Conservation (phyloP, 2,329 filamentous ascomycete genomes). For the Arthrobotrys entomopaga region DNA sequence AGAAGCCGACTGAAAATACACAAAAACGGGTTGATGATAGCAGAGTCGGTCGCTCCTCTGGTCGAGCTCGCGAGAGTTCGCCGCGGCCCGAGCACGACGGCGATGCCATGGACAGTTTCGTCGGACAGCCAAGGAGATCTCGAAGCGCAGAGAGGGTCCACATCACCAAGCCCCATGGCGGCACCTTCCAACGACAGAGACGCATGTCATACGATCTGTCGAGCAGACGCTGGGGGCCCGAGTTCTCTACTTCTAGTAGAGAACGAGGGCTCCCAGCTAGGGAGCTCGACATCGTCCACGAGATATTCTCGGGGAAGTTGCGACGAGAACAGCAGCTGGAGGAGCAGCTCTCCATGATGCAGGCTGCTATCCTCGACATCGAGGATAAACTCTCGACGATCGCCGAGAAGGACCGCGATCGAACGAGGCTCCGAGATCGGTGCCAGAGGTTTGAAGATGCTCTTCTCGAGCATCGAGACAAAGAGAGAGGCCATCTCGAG, state of each 20-base stretch:
- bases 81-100: too few species aligned
- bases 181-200: too few species aligned
- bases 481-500: constrained; percentile 5
- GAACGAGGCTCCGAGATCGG: constrained; percentile 19
- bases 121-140: too few species aligned
- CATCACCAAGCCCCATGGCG: too few species aligned
- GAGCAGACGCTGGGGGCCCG: too few species aligned
- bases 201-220: too few species aligned
- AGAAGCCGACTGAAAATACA: too few species aligned
- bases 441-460: constrained; percentile 41
- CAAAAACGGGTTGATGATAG: too few species aligned
- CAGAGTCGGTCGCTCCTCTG: too few species aligned
- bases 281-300: constrained; percentile 40
- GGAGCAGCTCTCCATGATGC: constrained; percentile 23
- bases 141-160: too few species aligned
- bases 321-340: constrained; percentile 30
- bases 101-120: too few species aligned
- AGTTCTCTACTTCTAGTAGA: constrained; percentile 2
- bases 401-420: constrained; percentile 29
- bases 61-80: too few species aligned
- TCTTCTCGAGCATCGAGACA: constrained; percentile 32
- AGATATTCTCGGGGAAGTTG: constrained; percentile 35
- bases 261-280: constrained; percentile 10
- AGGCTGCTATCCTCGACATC: constrained; percentile 33
- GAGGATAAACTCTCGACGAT: constrained; percentile 35